A percentile compares a stretch with the other conserved stretches of the same genome.
Evolutionary conservation across 352 stramenopile genomes (phyloP).

Genomic region (Phytophthora crassamura): DNA sequence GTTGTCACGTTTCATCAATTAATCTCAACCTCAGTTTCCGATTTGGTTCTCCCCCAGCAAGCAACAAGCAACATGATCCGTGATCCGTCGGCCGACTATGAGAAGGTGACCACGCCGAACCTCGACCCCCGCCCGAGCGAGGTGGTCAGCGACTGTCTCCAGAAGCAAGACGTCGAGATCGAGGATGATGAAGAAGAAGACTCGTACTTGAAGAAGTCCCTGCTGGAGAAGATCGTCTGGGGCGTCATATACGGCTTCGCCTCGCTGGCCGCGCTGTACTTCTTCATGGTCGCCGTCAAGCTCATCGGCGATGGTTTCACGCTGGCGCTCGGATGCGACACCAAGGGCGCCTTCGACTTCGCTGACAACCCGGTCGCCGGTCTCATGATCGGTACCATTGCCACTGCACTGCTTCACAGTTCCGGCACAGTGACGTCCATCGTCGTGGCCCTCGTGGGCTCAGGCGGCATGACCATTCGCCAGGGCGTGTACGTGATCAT

Average conservation of each 20-base stretch:
- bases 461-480: conserved; percentile 74
- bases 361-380: conserved; percentile 80
- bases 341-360: conserved; percentile 76
- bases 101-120: conserved; percentile 34
- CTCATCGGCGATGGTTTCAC: conserved; percentile 81
- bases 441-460: conserved; percentile 69
- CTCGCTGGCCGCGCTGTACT: conserved; percentile 71
- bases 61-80: conserved; percentile 12
- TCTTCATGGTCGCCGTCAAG: conserved; percentile 85
- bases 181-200: conserved; percentile 30
- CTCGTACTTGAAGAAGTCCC: conserved; percentile 31
- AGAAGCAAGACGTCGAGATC: conserved; percentile 20
- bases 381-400: conserved; percentile 82
- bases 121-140: conserved; percentile 17
- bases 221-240: conserved; percentile 40
- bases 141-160: conserved; percentile 26
- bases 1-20: neutral
- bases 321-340: conserved; percentile 67
- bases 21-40: conserved; percentile 15
- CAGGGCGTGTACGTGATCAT: conserved; percentile 92
- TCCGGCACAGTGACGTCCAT: conserved; percentile 87
- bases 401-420: conserved; percentile 75
- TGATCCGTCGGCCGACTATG: conserved; percentile 24
- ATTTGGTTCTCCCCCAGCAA: conserved; percentile 14
- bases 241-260: conserved; percentile 39